phyloP scores from a whole-genome alignment of 768 basidiomycete species.

The Suillus variegatus region DNA sequence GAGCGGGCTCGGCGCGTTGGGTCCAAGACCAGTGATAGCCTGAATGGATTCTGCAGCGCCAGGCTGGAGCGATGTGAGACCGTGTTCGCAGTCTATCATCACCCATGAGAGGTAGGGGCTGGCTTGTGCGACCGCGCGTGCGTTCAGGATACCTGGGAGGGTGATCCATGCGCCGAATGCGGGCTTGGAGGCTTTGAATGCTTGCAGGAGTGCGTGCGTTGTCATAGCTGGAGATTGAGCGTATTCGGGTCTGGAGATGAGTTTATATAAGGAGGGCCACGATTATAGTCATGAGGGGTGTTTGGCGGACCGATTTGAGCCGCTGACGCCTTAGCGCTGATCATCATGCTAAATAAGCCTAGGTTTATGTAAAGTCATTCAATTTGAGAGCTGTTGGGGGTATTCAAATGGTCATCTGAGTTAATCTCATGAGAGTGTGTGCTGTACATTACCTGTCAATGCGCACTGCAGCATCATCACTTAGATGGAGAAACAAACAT shows the following conservation, averaged over 20 bases:
- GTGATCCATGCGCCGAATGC: slow-evolving; percentile 73
- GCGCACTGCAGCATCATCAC: background rate
- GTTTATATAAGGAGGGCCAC: background rate
- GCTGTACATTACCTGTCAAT: background rate
- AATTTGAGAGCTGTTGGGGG: background rate
- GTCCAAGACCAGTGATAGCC: slow-evolving; percentile 50
- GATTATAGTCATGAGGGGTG: slow-evolving; percentile 8
- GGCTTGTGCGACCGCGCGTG: slow-evolving; percentile 58
- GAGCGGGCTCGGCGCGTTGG: slow-evolving; percentile 50
- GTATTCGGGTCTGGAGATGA: background rate
- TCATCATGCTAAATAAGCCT: background rate
- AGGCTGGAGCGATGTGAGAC: slow-evolving; percentile 54
- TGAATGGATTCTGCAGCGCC: slow-evolving; percentile 57
- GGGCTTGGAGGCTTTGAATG: slow-evolving; percentile 55
- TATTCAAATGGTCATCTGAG: background rate
- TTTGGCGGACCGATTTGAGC: background rate
- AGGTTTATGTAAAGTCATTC: background rate
- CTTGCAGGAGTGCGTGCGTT: slow-evolving; percentile 52
- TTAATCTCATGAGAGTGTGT: background rate
- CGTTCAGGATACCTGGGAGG: slow-evolving; percentile 56
- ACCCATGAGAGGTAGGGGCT: slow-evolving; percentile 63
- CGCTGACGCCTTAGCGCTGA: background rate
- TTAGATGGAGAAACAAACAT: background rate
- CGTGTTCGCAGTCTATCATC: slow-evolving; percentile 69
- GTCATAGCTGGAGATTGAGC: slow-evolving; percentile 39